A percentile compares a stretch with the other conserved stretches of the same genome.
phyloP scores from a whole-genome alignment of 2,329 filamentous ascomycete species.

The Cladophialophora yegresii region DNA sequence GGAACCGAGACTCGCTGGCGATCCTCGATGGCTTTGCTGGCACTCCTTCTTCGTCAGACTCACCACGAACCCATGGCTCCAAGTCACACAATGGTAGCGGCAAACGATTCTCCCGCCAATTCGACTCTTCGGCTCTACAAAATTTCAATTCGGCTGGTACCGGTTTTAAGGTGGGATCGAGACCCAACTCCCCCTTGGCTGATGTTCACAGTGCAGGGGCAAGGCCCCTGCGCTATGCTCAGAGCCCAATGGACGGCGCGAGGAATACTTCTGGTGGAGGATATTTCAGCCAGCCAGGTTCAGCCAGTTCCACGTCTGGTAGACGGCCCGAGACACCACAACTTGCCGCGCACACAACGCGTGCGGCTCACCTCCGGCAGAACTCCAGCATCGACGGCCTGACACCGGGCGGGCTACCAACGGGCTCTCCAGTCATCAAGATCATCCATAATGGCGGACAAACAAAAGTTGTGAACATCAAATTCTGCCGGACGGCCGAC shows the following conservation, averaged over 20 bases:
- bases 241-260: conserved; percentile 58
- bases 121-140: conserved; percentile 42
- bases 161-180: conserved; percentile 60
- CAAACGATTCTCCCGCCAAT: conserved; percentile 62
- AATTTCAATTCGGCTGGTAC: conserved; percentile 48
- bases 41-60: conserved; percentile 64
- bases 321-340: conserved; percentile 63
- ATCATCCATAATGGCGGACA: conserved; percentile 90
- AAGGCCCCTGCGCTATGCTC: conserved; percentile 62
- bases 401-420: conserved; percentile 80
- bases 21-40: conserved; percentile 66
- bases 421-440: conserved; percentile 84
- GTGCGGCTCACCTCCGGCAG: conserved; percentile 70
- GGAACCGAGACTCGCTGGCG: conserved; percentile 85
- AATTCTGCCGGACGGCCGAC: conserved; percentile 85
- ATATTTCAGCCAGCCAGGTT: conserved; percentile 59
- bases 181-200: conserved; percentile 70
- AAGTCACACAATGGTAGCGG: conserved; percentile 54
- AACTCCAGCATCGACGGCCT: conserved; percentile 83
- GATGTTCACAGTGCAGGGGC: conserved; percentile 57
- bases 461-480: conserved; percentile 91
- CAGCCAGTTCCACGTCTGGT: conserved; percentile 55
- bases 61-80: conserved; percentile 63
- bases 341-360: conserved; percentile 63
- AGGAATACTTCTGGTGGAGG: conserved; percentile 54